phyloP scores from a whole-genome alignment of 1,284 basidiomycete species.

The Abortiporus biennis region DNA sequence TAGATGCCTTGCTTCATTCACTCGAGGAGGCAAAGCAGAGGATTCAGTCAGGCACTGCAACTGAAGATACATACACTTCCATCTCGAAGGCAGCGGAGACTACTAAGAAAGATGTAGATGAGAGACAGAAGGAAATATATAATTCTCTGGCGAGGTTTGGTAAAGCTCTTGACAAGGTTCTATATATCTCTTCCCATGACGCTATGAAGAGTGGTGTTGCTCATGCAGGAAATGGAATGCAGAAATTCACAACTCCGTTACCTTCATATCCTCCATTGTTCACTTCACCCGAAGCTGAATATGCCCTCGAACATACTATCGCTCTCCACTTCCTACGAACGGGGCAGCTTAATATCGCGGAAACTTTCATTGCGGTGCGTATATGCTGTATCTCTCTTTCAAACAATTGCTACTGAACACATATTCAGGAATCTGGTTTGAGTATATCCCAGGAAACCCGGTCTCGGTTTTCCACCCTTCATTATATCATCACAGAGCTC shows the following conservation, averaged over 20 bases:
- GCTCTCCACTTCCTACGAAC: constrained; percentile 75
- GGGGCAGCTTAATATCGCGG: constrained; percentile 71
- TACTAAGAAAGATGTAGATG: constrained; percentile 81
- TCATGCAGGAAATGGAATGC: too few relatives aligned
- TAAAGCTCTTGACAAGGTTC: constrained; percentile 85
- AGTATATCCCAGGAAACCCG: constrained; percentile 53
- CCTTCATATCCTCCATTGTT: constrained; percentile 72
- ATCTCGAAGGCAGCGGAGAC: constrained; percentile 58
- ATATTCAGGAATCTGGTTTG: constrained; percentile 68
- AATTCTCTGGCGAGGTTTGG: constrained; percentile 70
- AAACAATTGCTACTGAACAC: constrained; percentile 2
- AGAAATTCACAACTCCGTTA: constrained; percentile 68
- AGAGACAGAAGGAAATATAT: constrained; percentile 84
- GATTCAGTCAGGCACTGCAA: constrained; percentile 46
- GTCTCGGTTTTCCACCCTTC: constrained; percentile 64
- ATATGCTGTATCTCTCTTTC: background rate
- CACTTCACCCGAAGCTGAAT: constrained; percentile 47
- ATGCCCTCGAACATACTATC: constrained; percentile 68
- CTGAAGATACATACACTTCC: constrained; percentile 45
- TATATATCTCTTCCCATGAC: constrained; percentile 8
- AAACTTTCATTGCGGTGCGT: constrained; percentile 65
- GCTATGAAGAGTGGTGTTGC: too few relatives aligned
- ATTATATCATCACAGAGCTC: constrained; percentile 69
- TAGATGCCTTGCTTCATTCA: constrained; percentile 62
- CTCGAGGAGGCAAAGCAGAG: constrained; percentile 55